Evolutionary conservation across 2,329 filamentous ascomycete genomes (phyloP).

Genomic region (Sporothrix schenckii): DNA sequence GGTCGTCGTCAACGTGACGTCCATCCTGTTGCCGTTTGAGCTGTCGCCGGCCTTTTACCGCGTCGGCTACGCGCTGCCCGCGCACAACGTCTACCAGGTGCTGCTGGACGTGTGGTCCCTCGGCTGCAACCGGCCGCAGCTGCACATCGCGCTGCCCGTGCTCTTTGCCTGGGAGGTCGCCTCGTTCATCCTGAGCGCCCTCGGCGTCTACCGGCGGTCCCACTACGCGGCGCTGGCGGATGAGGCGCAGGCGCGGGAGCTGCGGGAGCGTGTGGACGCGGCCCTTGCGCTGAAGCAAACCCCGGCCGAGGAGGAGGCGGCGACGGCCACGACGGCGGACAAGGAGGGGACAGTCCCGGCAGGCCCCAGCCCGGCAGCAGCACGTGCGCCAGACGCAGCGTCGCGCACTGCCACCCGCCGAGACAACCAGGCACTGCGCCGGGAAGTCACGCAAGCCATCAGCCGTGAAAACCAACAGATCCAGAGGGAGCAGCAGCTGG

Average conservation of each 20-base stretch:
- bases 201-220: background rate
- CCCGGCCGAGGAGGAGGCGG: background rate
- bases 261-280: background rate
- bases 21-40: background rate
- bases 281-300: conserved; percentile 31
- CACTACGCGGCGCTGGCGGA: background rate
- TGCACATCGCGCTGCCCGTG: background rate
- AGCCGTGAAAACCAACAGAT: background rate
- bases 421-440: background rate
- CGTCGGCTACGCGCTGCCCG: background rate
- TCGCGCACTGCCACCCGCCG: background rate
- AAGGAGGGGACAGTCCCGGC: too few species aligned
- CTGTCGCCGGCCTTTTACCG: background rate
- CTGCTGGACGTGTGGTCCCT: background rate
- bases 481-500: background rate
- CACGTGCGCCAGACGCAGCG: background rate
- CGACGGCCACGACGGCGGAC: too few species aligned
- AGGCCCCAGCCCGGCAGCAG: background rate
- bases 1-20: background rate
- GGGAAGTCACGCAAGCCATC: background rate
- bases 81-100: background rate
- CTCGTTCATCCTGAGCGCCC: background rate
- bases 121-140: background rate
- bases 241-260: background rate
- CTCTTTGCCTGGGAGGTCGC: background rate